These are phyloP conservation scores for Imleria badia DNA, from an alignment of 768 basidiomycete species.

Conservation along the genomic window DNA sequence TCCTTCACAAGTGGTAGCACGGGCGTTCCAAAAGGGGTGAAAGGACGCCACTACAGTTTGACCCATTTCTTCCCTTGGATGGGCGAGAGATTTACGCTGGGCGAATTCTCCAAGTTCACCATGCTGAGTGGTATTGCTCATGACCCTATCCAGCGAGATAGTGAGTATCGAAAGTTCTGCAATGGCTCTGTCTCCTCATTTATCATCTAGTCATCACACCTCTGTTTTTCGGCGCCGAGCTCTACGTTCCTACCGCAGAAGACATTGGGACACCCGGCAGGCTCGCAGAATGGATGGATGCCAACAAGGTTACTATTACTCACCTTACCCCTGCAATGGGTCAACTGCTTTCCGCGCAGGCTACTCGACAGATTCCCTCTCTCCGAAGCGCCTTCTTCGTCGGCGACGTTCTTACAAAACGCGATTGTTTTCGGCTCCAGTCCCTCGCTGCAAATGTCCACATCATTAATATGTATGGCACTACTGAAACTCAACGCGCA, in stretches of 20 bases:
- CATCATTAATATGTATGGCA: slow-evolving; percentile 99
- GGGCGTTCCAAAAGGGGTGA: slow-evolving; percentile 97
- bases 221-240: slow-evolving; percentile 91
- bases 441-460: slow-evolving; percentile 87
- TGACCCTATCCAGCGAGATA: slow-evolving; percentile 98
- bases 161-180: slow-evolving; percentile 51
- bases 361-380: slow-evolving; percentile 77
- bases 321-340: slow-evolving; percentile 99
- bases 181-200: neutral
- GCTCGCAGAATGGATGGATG: slow-evolving; percentile 98
- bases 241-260: slow-evolving; percentile 94
- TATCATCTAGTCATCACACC: slow-evolving; percentile 86
- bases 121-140: slow-evolving; percentile 99
- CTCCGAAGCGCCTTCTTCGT: slow-evolving; percentile 95
- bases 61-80: slow-evolving; percentile 99
- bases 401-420: slow-evolving; percentile 97
- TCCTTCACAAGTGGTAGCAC: slow-evolving; percentile 98
- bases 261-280: slow-evolving; percentile 97
- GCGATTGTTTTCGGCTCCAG: slow-evolving; percentile 94
- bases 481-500: slow-evolving; percentile 98
- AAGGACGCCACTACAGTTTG: slow-evolving; percentile 90
- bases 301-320: slow-evolving; percentile 87
- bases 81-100: slow-evolving; percentile 80
- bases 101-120: slow-evolving; percentile 80
- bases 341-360: slow-evolving; percentile 91